phyloP scores from a whole-genome alignment of 75 land plant species.

The Gnetum montanum region DNA sequence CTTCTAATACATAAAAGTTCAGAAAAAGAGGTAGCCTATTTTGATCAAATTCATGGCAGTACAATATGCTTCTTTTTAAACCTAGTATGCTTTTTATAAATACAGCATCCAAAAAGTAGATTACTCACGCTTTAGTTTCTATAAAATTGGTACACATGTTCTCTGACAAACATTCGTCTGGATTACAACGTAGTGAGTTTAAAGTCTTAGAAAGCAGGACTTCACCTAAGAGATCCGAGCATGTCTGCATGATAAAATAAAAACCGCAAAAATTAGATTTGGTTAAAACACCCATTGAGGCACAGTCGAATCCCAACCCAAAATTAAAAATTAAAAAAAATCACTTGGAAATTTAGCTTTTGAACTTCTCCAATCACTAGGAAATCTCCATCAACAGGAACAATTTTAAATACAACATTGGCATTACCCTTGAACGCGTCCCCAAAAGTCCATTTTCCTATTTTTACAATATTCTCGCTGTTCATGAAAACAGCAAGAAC shows the following conservation, averaged over 20 bases:
- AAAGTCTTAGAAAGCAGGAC: slow-evolving; percentile 64
- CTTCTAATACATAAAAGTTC: too few relatives aligned
- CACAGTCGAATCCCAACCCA: too few relatives aligned
- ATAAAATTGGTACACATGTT: slow-evolving; percentile 62
- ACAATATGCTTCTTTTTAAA: too few relatives aligned
- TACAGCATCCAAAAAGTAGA: too few relatives aligned
- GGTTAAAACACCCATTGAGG: too few relatives aligned
- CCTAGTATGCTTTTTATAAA: too few relatives aligned
- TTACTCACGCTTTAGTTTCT: slow-evolving; percentile 73
- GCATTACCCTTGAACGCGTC: slow-evolving; percentile 81
- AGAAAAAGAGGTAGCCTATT: too few relatives aligned
- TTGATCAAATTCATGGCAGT: too few relatives aligned
- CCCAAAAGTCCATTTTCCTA: slow-evolving; percentile 98
- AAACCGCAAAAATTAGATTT: too few relatives aligned
- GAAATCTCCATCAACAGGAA: slow-evolving; percentile 88
- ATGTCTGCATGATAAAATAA: slow-evolving; percentile 57
- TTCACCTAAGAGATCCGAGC: slow-evolving; percentile 73
- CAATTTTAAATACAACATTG: slow-evolving; percentile 85
- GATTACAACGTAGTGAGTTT: slow-evolving; percentile 45
- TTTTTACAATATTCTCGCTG: slow-evolving; percentile 57
- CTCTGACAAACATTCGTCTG: slow-evolving; percentile 1
- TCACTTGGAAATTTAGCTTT: too few relatives aligned
- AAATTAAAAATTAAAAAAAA: too few relatives aligned
- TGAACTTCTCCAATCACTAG: slow-evolving; percentile 89
- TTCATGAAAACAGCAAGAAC: too few relatives aligned